A percentile compares a stretch with the other conserved stretches of the same genome.
Conservation (phyloP, 2,329 filamentous ascomycete species). For the Mariannaea elegans region DNA sequence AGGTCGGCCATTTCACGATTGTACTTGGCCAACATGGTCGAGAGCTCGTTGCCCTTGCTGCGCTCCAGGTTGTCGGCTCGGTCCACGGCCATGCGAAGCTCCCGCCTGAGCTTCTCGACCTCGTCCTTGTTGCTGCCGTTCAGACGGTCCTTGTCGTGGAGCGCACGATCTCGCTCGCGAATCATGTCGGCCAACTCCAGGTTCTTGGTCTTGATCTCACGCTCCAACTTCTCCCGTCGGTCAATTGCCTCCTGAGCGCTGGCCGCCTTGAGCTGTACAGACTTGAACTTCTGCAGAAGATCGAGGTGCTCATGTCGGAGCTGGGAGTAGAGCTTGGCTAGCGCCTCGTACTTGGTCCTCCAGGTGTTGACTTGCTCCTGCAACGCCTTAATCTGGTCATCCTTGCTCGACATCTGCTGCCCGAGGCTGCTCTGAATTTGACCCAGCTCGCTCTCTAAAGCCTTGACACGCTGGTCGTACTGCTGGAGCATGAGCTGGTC, state of each 20-base stretch:
- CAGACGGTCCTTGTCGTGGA: constrained; percentile 92
- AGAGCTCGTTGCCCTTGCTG: constrained; percentile 93
- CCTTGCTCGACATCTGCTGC: constrained; percentile 87
- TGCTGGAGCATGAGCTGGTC: constrained; percentile 97
- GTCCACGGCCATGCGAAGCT: constrained; percentile 90
- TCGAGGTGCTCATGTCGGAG: constrained; percentile 94
- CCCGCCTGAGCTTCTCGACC: constrained; percentile 91
- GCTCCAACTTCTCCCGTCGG: constrained; percentile 90
- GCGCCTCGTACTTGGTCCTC: constrained; percentile 94
- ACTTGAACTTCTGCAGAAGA: constrained; percentile 94
- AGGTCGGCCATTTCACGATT: constrained; percentile 97
- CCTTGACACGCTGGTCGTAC: constrained; percentile 94
- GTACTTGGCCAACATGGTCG: constrained; percentile 92
- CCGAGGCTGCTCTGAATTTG: constrained; percentile 85
- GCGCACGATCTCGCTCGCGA: constrained; percentile 88
- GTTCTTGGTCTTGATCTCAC: constrained; percentile 99
- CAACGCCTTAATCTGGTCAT: constrained; percentile 90
- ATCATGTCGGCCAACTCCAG: constrained; percentile 99
- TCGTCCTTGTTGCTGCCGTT: constrained; percentile 90
- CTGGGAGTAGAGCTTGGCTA: constrained; percentile 97
- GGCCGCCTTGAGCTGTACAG: constrained; percentile 93
- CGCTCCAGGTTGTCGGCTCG: constrained; percentile 91
- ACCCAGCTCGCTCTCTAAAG: constrained; percentile 84
- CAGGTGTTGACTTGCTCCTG: constrained; percentile 99
- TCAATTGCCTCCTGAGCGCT: constrained; percentile 98